Conservation (phyloP, 805 yeast genomes). For the Lachancea dasiensis region DNA sequence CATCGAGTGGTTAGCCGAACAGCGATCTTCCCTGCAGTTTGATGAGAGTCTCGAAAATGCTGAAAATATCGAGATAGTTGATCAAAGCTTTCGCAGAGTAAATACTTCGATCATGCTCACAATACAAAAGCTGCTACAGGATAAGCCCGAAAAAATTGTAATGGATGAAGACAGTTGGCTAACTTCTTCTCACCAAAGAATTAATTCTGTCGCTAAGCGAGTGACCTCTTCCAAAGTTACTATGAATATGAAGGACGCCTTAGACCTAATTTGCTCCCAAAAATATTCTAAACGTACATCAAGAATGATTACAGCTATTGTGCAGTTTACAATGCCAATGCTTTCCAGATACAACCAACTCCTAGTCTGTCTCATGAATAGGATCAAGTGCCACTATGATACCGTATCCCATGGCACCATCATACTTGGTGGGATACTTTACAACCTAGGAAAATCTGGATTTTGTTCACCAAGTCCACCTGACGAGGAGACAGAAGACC, state of each 20-base stretch:
- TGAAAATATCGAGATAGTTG: constrained; percentile 36
- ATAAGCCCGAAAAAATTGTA: constrained; percentile 30
- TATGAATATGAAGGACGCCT: constrained; percentile 32
- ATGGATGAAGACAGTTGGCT: constrained; percentile 71
- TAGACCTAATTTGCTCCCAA: constrained; percentile 32
- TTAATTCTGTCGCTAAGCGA: constrained; percentile 38
- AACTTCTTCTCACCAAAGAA: constrained; percentile 39
- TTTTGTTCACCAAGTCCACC: constrained; percentile 90
- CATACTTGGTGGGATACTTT: constrained; percentile 49
- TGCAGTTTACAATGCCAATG: constrained; percentile 57
- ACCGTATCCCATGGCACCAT: constrained; percentile 57
- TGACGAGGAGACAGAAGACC: constrained; percentile 51
- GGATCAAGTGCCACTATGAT: constrained; percentile 43
- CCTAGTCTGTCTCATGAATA: constrained; percentile 38
- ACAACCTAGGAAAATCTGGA: constrained; percentile 66
- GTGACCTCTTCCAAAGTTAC: constrained; percentile 38
- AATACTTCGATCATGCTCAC: constrained; percentile 57
- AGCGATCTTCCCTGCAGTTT: constrained; percentile 1
- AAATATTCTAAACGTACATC: constrained; percentile 39
- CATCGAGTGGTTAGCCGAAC: constrained; percentile 39
- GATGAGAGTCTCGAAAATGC: neutral
- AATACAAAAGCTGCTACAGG: constrained; percentile 52
- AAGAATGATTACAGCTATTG: constrained; percentile 39
- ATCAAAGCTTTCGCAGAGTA: constrained; percentile 43
- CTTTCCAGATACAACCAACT: constrained; percentile 53